Evolutionary conservation across 2,329 filamentous ascomycete genomes (phyloP).

Genomic region (Fusarium xylarioides): DNA sequence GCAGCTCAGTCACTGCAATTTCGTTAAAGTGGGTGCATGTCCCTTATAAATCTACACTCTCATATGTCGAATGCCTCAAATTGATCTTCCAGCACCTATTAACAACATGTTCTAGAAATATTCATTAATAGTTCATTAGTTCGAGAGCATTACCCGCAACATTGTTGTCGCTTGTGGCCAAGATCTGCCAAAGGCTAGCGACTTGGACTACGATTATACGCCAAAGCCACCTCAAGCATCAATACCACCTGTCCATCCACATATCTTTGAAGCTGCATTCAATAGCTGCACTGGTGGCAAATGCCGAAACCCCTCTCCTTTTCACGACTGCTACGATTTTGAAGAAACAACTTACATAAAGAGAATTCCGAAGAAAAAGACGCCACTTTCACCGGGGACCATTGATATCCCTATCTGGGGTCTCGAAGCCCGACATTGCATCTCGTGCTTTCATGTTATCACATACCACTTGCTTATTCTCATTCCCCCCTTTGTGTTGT

Average conservation of each 20-base stretch:
- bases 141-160: neutral
- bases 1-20: slow-evolving; percentile 14
- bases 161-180: slow-evolving; percentile 8
- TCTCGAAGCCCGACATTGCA: slow-evolving; percentile 7
- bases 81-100: neutral
- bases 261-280: slow-evolving; percentile 14
- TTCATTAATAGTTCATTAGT: neutral
- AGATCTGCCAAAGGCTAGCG: neutral
- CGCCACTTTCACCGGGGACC: neutral
- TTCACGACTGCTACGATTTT: slow-evolving; percentile 10
- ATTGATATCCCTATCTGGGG: neutral
- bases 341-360: slow-evolving; percentile 10
- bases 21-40: neutral
- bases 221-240: slow-evolving; percentile 11
- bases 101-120: neutral
- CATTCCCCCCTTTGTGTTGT: neutral
- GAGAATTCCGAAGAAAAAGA: slow-evolving; percentile 11
- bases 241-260: neutral
- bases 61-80: too few relatives aligned
- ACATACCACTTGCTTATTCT: slow-evolving; percentile 13
- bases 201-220: slow-evolving; percentile 1
- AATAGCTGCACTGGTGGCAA: slow-evolving; percentile 1
- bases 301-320: neutral
- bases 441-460: slow-evolving; percentile 1
- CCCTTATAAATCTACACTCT: neutral